Evolutionary conservation across 2,329 filamentous ascomycete genomes (phyloP), one percentile per base, ranked within the genome.

Genomic region (Nemania sp.): DNA sequence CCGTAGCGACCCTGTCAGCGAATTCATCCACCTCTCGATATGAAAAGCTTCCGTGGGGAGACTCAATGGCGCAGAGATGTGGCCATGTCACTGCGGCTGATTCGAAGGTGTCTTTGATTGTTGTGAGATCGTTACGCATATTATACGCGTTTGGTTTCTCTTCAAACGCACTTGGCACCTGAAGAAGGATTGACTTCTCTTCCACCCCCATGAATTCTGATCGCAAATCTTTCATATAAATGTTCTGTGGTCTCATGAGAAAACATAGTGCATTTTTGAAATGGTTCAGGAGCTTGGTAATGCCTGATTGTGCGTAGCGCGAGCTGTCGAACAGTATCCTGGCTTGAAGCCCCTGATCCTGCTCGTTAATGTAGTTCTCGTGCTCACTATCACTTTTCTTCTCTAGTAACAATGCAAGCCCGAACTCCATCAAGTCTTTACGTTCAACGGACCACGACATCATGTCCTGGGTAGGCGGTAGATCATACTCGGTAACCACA

Each of bases 341-440:
- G 6, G 57, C 57, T 35, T 60, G 57, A 51, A 60, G 43, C 18
- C 22, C 57, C 47, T 51, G 41, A 35, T 60, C 24, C n/a, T 41
- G 15, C 35, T 43, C 32, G n/a, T 26, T 43, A 18, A 3, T n/a
- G 26, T 7, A 13, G 18, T 57, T 5, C 6, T 20, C 35, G 32
- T 57, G 54, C 20, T 26, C 29, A 26, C 22, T 29, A 5, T 20
- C 54, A 22, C n/a, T 22, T 27, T 45, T 27, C 20, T 43, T 51
- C 27, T 60, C 57, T 1, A 60, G 26, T 27, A 60, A 38, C 20
- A 60, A 38, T 27, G 57, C 32, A 5, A 60, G n/a, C 47, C 24
- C 43, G n/a, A 60, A 60, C 27, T 60, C 57, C 57, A 60, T 60
- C 32, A 60, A 20, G 27, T 60, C 57, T 15, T 60, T 26, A 29